These are phyloP conservation scores for Daldinia sp. DNA, from an alignment of 2,329 filamentous ascomycete species.

Conservation along the genomic window DNA sequence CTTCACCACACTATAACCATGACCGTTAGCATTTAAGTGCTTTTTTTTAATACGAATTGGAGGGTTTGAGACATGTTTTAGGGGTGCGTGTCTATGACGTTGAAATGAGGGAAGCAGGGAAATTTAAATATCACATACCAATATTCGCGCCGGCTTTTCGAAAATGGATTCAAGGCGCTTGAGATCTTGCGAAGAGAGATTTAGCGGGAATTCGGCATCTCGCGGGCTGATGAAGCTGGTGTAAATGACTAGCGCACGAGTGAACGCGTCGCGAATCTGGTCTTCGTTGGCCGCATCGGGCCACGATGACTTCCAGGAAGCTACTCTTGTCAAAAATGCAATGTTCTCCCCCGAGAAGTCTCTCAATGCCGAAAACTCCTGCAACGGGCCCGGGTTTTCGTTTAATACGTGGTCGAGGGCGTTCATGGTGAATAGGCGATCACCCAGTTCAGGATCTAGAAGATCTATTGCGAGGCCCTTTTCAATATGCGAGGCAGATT, in stretches of 20 bases:
- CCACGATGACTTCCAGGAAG: constrained; percentile 64
- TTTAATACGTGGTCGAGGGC: constrained; percentile 72
- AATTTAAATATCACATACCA: neutral
- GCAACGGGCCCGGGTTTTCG: constrained; percentile 69
- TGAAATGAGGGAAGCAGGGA: neutral
- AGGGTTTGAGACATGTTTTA: neutral
- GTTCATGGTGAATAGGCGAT: constrained; percentile 64
- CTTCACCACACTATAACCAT: constrained; percentile 54
- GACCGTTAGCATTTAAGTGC: too few relatives aligned
- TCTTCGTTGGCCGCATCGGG: constrained; percentile 44
- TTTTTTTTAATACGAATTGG: too few relatives aligned
- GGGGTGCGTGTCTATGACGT: neutral
- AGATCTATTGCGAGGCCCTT: constrained; percentile 51
- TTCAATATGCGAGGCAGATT: constrained; percentile 43
- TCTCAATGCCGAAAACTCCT: constrained; percentile 72
- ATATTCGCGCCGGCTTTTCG: constrained; percentile 62
- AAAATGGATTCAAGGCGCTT: constrained; percentile 68
- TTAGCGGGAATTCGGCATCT: constrained; percentile 75
- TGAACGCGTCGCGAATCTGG: constrained; percentile 63
- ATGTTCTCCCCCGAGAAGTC: constrained; percentile 81
- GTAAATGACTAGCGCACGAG: constrained; percentile 71
- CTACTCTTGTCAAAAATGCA: constrained; percentile 70
- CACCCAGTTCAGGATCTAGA: constrained; percentile 48
- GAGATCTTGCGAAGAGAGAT: constrained; percentile 70
- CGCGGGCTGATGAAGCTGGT: constrained; percentile 69